Evolutionary conservation across 108 stramenopile genomes (phyloP).

Genomic region (Cyclotella baltica): DNA sequence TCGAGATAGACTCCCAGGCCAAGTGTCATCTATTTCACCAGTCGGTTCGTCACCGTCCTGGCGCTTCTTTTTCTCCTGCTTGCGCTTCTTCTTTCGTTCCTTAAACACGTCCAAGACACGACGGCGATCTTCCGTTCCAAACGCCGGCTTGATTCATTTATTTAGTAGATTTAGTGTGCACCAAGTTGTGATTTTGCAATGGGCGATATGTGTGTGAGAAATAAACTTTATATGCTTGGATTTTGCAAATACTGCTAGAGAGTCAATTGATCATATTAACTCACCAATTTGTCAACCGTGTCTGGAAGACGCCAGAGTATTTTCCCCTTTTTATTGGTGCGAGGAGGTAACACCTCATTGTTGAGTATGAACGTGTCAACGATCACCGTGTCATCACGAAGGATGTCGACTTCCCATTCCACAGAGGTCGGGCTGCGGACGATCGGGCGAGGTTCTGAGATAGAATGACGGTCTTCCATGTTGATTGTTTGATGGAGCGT

Average conservation of each 20-base stretch:
- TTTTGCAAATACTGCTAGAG: background rate
- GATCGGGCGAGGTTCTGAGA: conserved; percentile 72
- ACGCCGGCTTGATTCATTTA: conserved; percentile 62
- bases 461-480: conserved; percentile 80
- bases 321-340: conserved; percentile 72
- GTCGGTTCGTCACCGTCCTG: conserved; percentile 1
- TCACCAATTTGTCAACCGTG: conserved; percentile 38
- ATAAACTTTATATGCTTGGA: background rate
- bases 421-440: conserved; percentile 16
- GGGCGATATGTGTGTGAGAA: too few relatives aligned
- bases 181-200: background rate
- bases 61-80: conserved; percentile 53
- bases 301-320: conserved; percentile 79
- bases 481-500: conserved; percentile 15
- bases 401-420: conserved; percentile 80
- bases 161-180: background rate
- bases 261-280: background rate
- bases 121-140: conserved; percentile 73
- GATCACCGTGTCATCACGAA: conserved; percentile 69
- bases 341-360: conserved; percentile 67
- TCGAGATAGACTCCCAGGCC: conserved; percentile 10
- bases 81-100: conserved; percentile 74
- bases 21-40: conserved; percentile 3
- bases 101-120: conserved; percentile 83
- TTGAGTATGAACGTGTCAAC: conserved; percentile 66